Conservation (phyloP, 371 early-diverging fungal species). For the Mucor indicus region DNA sequence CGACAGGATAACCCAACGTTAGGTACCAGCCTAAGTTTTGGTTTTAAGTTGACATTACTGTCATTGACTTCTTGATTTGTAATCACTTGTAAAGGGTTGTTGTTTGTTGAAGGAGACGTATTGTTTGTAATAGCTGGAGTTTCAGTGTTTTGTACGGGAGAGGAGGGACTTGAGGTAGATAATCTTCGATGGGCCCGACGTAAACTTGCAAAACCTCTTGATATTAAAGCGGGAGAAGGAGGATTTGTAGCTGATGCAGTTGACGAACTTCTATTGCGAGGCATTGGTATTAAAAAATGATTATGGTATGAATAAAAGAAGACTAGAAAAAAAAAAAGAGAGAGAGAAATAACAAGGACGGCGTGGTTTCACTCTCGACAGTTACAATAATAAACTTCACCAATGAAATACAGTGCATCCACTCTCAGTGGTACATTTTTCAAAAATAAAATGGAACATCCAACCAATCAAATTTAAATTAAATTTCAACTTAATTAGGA, state of each 20-base stretch:
- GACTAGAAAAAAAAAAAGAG: too few relatives aligned
- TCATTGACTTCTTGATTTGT: background rate
- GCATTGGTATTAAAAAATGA: too few relatives aligned
- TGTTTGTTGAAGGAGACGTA: background rate
- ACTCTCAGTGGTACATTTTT: conserved; percentile 11
- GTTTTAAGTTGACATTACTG: conserved; percentile 10
- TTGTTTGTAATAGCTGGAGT: background rate
- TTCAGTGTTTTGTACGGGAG: conserved; percentile 4
- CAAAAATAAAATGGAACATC: conserved; percentile 10
- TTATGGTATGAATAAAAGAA: too few relatives aligned
- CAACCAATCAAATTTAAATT: conserved; percentile 8
- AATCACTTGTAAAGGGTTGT: background rate
- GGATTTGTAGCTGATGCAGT: conserved; percentile 16
- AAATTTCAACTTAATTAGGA: too few relatives aligned
- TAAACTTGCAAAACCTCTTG: conserved; percentile 36
- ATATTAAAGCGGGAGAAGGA: conserved; percentile 28
- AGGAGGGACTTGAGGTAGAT: conserved; percentile 13
- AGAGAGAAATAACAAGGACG: too few relatives aligned
- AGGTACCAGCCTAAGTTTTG: conserved; percentile 73
- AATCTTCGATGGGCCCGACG: conserved; percentile 28
- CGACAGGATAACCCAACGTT: conserved; percentile 65
- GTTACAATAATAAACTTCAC: too few relatives aligned
- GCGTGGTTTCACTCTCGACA: too few relatives aligned
- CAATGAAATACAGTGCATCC: conserved; percentile 13
- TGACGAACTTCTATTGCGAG: conserved; percentile 34